Conservation (phyloP, 2,329 filamentous ascomycete genomes). For the Apiospora marii region DNA sequence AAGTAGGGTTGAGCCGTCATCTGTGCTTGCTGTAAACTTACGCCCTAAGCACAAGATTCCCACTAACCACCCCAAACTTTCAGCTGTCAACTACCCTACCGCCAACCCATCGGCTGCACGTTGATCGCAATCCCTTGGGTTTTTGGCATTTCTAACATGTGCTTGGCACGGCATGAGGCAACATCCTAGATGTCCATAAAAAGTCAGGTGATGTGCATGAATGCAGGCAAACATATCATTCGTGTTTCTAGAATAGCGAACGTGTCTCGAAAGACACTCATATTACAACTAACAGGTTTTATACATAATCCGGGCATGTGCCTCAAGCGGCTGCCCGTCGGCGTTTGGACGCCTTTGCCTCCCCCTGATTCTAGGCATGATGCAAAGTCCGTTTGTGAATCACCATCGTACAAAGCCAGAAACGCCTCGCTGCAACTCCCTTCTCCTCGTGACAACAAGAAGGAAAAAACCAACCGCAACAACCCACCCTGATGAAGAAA, state of each 20-base stretch:
- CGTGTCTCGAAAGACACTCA: conserved; percentile 4
- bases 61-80: conserved; percentile 2
- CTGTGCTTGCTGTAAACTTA: neutral
- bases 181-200: neutral
- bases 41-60: neutral
- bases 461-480: neutral
- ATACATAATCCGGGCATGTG: neutral
- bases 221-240: neutral
- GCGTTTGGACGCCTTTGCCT: neutral
- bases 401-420: conserved; percentile 9
- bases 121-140: neutral
- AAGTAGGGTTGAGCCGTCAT: conserved; percentile 3
- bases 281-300: neutral
- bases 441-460: neutral
- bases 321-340: neutral
- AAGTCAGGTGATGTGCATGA: neutral
- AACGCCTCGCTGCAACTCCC: conserved; percentile 9
- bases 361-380: neutral
- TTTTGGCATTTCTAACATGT: neutral
- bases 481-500: neutral
- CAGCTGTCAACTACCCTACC: neutral
- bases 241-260: conserved; percentile 15
- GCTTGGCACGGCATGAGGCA: neutral
- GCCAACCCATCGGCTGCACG: neutral
- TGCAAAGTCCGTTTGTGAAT: neutral